These are phyloP conservation scores for Papiliotrema terrestris DNA, from an alignment of 1,284 basidiomycete species.

Conservation along the genomic window DNA sequence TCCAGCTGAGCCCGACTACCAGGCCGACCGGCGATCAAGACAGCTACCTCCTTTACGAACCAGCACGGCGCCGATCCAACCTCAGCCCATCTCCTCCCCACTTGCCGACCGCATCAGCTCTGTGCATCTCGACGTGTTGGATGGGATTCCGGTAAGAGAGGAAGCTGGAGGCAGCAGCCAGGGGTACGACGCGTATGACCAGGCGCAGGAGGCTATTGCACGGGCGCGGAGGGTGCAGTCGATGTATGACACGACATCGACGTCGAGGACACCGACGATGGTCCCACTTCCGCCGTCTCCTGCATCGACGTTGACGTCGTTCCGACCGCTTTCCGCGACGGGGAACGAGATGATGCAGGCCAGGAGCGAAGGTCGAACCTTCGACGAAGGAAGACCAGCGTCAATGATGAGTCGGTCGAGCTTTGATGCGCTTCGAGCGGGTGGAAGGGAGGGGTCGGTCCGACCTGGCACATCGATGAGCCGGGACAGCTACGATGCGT, in stretches of 20 bases:
- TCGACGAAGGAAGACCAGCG: neutral
- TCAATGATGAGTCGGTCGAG: neutral
- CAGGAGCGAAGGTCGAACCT: neutral
- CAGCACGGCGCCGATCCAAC: neutral
- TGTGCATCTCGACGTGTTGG: slow-evolving; percentile 18
- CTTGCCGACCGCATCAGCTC: slow-evolving; percentile 13
- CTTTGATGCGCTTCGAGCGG: neutral
- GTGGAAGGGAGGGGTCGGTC: neutral
- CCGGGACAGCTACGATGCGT: neutral
- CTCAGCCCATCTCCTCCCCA: slow-evolving; percentile 10
- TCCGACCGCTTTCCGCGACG: neutral
- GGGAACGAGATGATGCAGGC: neutral
- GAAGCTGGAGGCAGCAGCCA: neutral
- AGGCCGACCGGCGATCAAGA: neutral
- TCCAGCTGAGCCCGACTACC: no score
- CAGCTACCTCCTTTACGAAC: neutral
- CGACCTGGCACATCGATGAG: neutral
- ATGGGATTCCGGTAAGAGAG: neutral
- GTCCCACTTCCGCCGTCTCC: neutral
- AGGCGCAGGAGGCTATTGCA: neutral
- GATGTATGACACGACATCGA: neutral
- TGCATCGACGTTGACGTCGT: neutral
- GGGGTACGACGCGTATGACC: neutral
- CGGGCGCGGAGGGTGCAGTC: neutral
- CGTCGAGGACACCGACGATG: neutral